Evolutionary conservation across 352 stramenopile genomes (phyloP).

Genomic region (Plasmopara viticola): DNA sequence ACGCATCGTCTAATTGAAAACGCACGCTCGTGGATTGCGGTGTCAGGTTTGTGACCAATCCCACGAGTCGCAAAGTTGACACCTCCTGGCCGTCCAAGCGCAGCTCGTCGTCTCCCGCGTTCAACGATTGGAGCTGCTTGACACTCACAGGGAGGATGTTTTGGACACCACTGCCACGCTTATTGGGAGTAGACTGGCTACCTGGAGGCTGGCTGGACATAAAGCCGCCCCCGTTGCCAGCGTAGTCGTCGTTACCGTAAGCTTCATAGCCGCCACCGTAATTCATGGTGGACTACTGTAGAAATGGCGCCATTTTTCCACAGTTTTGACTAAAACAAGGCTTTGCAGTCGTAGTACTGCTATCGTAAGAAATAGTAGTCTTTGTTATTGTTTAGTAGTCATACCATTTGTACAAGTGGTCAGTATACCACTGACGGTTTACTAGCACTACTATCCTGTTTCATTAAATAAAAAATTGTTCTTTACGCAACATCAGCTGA

Average conservation of each 20-base stretch:
- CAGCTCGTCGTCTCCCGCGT: constrained; percentile 55
- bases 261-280: constrained; percentile 65
- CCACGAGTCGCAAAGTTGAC: constrained; percentile 86
- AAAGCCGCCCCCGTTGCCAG: constrained; percentile 45
- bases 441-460: too few species aligned
- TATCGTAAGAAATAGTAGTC: too few species aligned
- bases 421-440: too few species aligned
- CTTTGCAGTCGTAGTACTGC: neutral
- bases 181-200: constrained; percentile 50
- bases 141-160: constrained; percentile 91
- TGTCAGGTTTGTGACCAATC: constrained; percentile 67
- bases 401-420: too few species aligned
- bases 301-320: constrained; percentile 11
- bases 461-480: too few species aligned
- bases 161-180: constrained; percentile 54
- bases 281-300: constrained; percentile 32
- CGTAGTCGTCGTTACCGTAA: constrained; percentile 65
- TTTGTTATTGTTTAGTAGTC: too few species aligned
- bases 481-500: too few species aligned
- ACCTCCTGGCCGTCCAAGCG: constrained; percentile 87
- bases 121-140: constrained; percentile 66
- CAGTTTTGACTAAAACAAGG: neutral
- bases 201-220: constrained; percentile 50
- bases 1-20: constrained; percentile 93
- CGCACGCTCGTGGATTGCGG: constrained; percentile 87